These are phyloP conservation scores for Rhamnella rubrinervis DNA, from an alignment of 331 rosid genomes.

Conservation along the genomic window DNA sequence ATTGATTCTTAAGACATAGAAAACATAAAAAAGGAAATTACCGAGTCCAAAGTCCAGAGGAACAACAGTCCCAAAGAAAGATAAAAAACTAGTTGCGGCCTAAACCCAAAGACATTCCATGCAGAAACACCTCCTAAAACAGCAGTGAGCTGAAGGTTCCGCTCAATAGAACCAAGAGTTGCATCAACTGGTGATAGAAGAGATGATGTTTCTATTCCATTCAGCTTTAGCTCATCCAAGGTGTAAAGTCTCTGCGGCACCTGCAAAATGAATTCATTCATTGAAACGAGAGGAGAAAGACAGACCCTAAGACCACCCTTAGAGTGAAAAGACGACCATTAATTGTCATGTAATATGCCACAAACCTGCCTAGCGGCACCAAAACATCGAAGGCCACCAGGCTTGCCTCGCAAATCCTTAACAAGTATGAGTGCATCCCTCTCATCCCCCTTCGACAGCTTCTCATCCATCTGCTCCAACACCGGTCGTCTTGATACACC, in stretches of 20 bases:
- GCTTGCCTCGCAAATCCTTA: slow-evolving; percentile 63
- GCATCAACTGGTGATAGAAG: slow-evolving; percentile 79
- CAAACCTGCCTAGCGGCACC: slow-evolving; percentile 87
- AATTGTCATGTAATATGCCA: no score
- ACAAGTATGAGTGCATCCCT: slow-evolving; percentile 68
- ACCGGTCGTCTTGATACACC: slow-evolving; percentile 43
- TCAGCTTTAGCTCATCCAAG: slow-evolving; percentile 88
- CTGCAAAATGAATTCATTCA: slow-evolving; percentile 35
- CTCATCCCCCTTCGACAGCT: slow-evolving; percentile 64
- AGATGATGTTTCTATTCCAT: slow-evolving; percentile 78
- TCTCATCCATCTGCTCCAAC: slow-evolving; percentile 63
- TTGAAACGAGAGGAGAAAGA: background rate
- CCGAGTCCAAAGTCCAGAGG: slow-evolving; percentile 76
- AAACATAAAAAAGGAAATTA: slow-evolving; percentile 22
- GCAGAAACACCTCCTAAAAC: slow-evolving; percentile 59
- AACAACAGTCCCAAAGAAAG: slow-evolving; percentile 60
- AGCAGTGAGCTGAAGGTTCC: slow-evolving; percentile 72
- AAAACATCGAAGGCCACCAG: slow-evolving; percentile 66
- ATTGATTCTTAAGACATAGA: background rate
- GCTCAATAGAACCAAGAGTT: slow-evolving; percentile 82
- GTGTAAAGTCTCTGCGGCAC: slow-evolving; percentile 92
- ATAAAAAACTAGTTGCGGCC: slow-evolving; percentile 55
- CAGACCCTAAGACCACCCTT: background rate
- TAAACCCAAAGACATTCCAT: slow-evolving; percentile 58
- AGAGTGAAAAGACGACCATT: no score